Evolutionary conservation across 257 asterid genomes (phyloP), one percentile per base, ranked within the genome.

Genomic region (Gentiana dahurica): DNA sequence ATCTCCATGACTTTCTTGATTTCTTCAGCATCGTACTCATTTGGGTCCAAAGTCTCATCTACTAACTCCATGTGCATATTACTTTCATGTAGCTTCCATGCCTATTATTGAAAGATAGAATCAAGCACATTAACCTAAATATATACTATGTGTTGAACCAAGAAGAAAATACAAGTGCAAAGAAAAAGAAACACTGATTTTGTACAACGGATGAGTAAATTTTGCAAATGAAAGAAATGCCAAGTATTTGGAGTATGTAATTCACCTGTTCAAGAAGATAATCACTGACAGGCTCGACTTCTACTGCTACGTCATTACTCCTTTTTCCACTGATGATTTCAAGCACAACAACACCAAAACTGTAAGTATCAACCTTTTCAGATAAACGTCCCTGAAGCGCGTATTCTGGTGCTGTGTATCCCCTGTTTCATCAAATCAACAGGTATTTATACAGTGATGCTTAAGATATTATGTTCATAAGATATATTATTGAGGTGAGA

Each of bases 351-450:
- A 87, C 73, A 6, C 96, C 95, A 41, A 87, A 85, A 71, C 96
- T 82, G 73, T 84, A 87, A 37, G 79, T 75, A 69, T 88, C 96
- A 0, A 79, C 97, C 60, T 83, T 85, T 75, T 88, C 97, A 0
- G 97, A 80, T 63, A 88, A 71, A 65, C 85, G 95, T 10, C 95
- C 97, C 44, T 79, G 83, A 58, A 85, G 56, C 24, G 91, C 96
- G 49, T 88, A 88, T 68, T 85, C 96, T 36, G 96, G 95, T 61
- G 95, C 84, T 3, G 97, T 83, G 55, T 85, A 88, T 4, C 95
- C 97, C 76, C 96, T 87, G 78, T 12, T 49, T 32, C 49, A 58
- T 33, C 1, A 12, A n/a, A n/a, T 13, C 34, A 4, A 1, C 5
- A 41, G 46, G 6, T 10, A 41, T 41, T 10, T 5, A 41, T 7